These are phyloP conservation scores for Ceratocystis colombiana DNA, from an alignment of 2,329 filamentous ascomycete species.

Conservation along the genomic window DNA sequence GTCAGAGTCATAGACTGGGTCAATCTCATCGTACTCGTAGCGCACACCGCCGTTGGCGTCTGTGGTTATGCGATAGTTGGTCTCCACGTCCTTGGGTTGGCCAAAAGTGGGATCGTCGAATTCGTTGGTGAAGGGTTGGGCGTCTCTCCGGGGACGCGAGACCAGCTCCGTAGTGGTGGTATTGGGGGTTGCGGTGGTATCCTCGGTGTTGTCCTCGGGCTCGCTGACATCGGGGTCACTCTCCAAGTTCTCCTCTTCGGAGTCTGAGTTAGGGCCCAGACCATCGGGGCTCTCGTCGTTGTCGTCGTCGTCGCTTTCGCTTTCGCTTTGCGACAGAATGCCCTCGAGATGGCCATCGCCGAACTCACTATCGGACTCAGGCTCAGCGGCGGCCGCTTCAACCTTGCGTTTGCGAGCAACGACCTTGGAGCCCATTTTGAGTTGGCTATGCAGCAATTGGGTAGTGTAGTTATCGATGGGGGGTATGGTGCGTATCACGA, in stretches of 20 bases:
- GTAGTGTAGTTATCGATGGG: not conserved
- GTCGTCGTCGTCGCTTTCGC: constrained; percentile 43
- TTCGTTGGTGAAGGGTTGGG: constrained; percentile 30
- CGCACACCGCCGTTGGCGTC: constrained; percentile 86
- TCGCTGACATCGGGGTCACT: constrained; percentile 34
- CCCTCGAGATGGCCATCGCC: constrained; percentile 45
- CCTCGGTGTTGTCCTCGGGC: constrained; percentile 35
- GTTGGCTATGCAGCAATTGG: not conserved
- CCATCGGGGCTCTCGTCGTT: constrained; percentile 34
- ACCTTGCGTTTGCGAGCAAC: constrained; percentile 54
- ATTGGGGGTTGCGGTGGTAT: constrained; percentile 36
- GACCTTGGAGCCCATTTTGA: constrained; percentile 18
- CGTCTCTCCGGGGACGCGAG: constrained; percentile 28
- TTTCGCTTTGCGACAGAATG: constrained; percentile 48
- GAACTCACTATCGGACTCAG: constrained; percentile 53
- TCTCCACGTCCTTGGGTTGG: constrained; percentile 28
- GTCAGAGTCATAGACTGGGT: constrained; percentile 92
- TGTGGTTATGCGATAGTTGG: constrained; percentile 48
- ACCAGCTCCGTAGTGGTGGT: constrained; percentile 33
- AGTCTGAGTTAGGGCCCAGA: constrained; percentile 26
- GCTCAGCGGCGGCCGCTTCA: constrained; percentile 40
- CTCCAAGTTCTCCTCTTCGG: constrained; percentile 37
- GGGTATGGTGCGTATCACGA: constrained; percentile 18
- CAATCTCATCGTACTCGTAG: constrained; percentile 88
- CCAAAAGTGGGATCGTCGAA: constrained; percentile 31